Evolutionary conservation across 176 grass and related monocot genomes (phyloP), one percentile per base, ranked within the genome.

Genomic region (Poa pratensis): DNA sequence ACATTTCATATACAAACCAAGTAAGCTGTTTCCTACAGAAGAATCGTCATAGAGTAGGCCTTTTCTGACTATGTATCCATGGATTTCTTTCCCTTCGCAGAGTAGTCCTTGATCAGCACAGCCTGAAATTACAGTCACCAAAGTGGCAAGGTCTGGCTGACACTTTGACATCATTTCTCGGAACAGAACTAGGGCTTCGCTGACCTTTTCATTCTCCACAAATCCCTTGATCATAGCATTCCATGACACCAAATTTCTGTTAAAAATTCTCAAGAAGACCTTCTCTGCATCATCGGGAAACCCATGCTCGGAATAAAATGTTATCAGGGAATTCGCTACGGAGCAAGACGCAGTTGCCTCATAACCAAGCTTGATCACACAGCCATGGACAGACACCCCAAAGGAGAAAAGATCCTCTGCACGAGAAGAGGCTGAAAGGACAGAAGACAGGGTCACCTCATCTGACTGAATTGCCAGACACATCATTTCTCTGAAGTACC

Each of bases 161-260:
- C 57, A 52, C 42, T 45, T 69, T 30, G 72, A 81, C 69, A 76
- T 81, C 95, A 97, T 95, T 74, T 86, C 69, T 30, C 2, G 18
- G 32, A 97, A 91, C 73, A 68, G 15, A 57, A 32, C 13, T 43
- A 95, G 70, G 51, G 85, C 80, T 80, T 90, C 67, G 1, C 11
- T 68, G 28, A 75, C 20, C 66, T 82, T 83, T 70, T 66, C 83
- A 59, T 90, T 88, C 13, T 75, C 75, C 30, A 92, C 52, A 37
- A 97, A 53, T 5, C 91, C 89, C 83, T 84, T 91, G 73, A 97
- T 93, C 93, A 93, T 84, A 10, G 90, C 76, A 87, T 97, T 94
- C 92, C 89, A 94, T 49, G 92, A 93, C 72, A 95, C 80, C 59
- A 87, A 82, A 58, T 85, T 97, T 84, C 68, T 93, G 75, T 88